A percentile compares a stretch with the other conserved stretches of the same genome.
These are phyloP conservation scores for Salix koriyanagi DNA, from an alignment of 345 rosid genomes.

Conservation along the genomic window DNA sequence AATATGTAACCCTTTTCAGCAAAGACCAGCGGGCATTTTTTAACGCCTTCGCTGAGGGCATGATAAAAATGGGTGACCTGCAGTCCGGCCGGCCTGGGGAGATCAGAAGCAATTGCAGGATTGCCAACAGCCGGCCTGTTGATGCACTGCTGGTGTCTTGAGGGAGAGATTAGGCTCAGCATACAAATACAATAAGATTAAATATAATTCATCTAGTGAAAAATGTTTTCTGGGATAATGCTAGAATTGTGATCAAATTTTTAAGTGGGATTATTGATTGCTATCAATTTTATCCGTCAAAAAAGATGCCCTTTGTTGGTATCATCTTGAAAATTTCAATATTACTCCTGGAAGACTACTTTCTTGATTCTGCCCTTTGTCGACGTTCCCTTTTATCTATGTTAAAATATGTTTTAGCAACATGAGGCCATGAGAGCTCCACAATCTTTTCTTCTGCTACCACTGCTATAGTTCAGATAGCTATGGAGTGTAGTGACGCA, in stretches of 20 bases:
- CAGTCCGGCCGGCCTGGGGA: conserved; percentile 66
- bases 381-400: not conserved
- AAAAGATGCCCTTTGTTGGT: not conserved
- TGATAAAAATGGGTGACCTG: conserved; percentile 88
- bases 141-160: conserved; percentile 26
- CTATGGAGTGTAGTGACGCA: too few species aligned
- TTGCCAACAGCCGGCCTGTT: conserved; percentile 41
- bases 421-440: too few species aligned
- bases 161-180: not conserved
- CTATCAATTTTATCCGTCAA: not conserved
- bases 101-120: conserved; percentile 64
- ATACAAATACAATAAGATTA: not conserved
- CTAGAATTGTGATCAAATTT: not conserved
- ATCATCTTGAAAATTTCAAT: not conserved
- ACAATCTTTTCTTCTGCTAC: too few species aligned
- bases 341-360: not conserved
- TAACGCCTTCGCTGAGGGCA: conserved; percentile 60
- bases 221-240: not conserved
- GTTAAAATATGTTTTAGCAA: too few species aligned
- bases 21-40: conserved; percentile 50
- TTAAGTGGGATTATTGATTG: not conserved
- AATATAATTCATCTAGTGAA: not conserved
- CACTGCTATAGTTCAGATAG: not conserved
- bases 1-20: conserved; percentile 51
- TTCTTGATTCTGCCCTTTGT: not conserved